phyloP scores from a whole-genome alignment of 345 rosid species.

The Eucalyptus sideroxylon region DNA sequence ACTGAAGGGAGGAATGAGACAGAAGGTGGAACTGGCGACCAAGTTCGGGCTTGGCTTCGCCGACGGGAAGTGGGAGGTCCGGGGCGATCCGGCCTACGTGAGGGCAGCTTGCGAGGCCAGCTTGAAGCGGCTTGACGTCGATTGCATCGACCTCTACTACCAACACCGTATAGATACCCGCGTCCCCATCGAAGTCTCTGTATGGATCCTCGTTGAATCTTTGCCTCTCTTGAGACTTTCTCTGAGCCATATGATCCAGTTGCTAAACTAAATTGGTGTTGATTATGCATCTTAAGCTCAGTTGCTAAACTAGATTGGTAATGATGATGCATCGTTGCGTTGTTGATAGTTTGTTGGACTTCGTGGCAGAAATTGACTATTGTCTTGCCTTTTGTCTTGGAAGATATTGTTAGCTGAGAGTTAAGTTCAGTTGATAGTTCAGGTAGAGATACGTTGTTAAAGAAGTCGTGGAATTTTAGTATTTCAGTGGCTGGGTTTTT shows the following conservation, averaged over 20 bases:
- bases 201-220: neutral
- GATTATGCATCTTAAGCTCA: neutral
- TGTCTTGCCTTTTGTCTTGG: neutral
- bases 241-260: neutral
- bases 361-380: neutral
- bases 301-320: neutral
- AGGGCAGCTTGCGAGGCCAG: conserved; percentile 52
- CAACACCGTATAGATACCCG: conserved; percentile 46
- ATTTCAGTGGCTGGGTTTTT: neutral
- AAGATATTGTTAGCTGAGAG: neutral
- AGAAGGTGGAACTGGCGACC: conserved; percentile 43
- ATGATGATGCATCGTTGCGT: neutral
- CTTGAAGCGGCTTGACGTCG: conserved; percentile 42
- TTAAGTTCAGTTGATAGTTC: neutral
- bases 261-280: neutral
- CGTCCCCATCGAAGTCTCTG: conserved; percentile 51
- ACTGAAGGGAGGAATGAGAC: conserved; percentile 36
- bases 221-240: neutral
- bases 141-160: conserved; percentile 51
- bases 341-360: neutral
- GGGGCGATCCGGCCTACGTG: conserved; percentile 46
- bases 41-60: conserved; percentile 25
- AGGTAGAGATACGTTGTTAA: neutral
- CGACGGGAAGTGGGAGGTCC: conserved; percentile 10
- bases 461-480: neutral